Evolutionary conservation across 352 stramenopile species (phyloP).

Genomic region (Phytophthora sansomeana): DNA sequence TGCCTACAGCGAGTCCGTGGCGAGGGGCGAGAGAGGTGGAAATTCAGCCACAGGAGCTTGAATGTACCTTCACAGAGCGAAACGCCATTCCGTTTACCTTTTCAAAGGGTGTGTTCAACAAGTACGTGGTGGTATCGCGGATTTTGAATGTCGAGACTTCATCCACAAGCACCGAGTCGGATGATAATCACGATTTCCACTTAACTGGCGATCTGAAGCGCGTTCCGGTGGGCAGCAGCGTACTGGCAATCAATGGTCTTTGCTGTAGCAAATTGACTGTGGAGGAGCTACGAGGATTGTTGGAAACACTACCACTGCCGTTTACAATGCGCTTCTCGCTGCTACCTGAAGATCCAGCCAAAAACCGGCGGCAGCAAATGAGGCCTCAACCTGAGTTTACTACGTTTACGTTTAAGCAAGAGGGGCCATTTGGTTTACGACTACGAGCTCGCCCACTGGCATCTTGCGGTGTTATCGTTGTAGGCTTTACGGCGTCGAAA

Average conservation of each 20-base stretch:
- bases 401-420: constrained; percentile 74
- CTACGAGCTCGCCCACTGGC: constrained; percentile 76
- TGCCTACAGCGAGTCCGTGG: constrained; percentile 80
- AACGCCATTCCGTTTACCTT: constrained; percentile 71
- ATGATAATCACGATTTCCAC: constrained; percentile 34
- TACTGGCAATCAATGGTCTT: constrained; percentile 81
- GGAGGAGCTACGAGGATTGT: constrained; percentile 63
- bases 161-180: constrained; percentile 11
- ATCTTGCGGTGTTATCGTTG: constrained; percentile 74
- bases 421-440: constrained; percentile 79
- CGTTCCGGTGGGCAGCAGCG: constrained; percentile 63
- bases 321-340: constrained; percentile 78
- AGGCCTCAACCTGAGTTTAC: constrained; percentile 60
- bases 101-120: constrained; percentile 73
- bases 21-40: constrained; percentile 79
- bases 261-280: constrained; percentile 78
- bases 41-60: constrained; percentile 74
- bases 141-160: constrained; percentile 50
- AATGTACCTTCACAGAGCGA: constrained; percentile 61
- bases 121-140: constrained; percentile 68
- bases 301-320: constrained; percentile 61
- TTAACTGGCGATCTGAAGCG: constrained; percentile 46
- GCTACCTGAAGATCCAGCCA: constrained; percentile 61
- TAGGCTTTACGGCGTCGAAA: constrained; percentile 64
- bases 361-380: constrained; percentile 59